Evolutionary conservation across 2,329 filamentous ascomycete species (phyloP).

Genomic region (Microcyclospora pomicola): DNA sequence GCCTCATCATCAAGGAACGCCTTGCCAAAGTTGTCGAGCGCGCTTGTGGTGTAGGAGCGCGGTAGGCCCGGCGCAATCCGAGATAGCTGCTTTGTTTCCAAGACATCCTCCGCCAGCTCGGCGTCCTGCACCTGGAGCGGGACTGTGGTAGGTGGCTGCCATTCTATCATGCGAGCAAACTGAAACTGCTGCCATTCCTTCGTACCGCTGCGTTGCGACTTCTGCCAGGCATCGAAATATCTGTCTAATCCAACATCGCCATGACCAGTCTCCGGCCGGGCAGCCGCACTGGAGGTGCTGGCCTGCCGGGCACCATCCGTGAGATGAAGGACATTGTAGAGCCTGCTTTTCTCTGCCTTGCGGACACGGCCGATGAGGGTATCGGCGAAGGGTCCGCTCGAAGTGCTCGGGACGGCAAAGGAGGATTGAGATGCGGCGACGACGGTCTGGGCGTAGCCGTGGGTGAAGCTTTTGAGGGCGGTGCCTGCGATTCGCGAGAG

Average conservation of each 20-base stretch:
- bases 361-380: conserved; percentile 37
- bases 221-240: conserved; percentile 83
- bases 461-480: conserved; percentile 69
- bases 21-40: conserved; percentile 47
- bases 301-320: conserved; percentile 22
- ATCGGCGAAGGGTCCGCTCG: conserved; percentile 39
- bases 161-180: conserved; percentile 76
- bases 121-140: conserved; percentile 26
- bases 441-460: conserved; percentile 96
- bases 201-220: conserved; percentile 56
- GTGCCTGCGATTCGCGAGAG: conserved; percentile 76
- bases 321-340: conserved; percentile 18
- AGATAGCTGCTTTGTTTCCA: conserved; percentile 12
- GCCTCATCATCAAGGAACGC: conserved; percentile 33
- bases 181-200: conserved; percentile 88
- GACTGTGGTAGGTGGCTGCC: conserved; percentile 47
- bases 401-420: conserved; percentile 52
- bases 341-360: conserved; percentile 18
- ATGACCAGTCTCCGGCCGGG: conserved; percentile 17
- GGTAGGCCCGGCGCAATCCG: conserved; percentile 23
- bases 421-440: conserved; percentile 85
- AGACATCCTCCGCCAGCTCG: conserved; percentile 24
- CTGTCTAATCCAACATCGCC: conserved; percentile 55
- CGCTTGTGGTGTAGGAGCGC: conserved; percentile 40
- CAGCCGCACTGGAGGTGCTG: conserved; percentile 22